phyloP scores from a whole-genome alignment of 306 rosid species.

The Pyrus communis region DNA sequence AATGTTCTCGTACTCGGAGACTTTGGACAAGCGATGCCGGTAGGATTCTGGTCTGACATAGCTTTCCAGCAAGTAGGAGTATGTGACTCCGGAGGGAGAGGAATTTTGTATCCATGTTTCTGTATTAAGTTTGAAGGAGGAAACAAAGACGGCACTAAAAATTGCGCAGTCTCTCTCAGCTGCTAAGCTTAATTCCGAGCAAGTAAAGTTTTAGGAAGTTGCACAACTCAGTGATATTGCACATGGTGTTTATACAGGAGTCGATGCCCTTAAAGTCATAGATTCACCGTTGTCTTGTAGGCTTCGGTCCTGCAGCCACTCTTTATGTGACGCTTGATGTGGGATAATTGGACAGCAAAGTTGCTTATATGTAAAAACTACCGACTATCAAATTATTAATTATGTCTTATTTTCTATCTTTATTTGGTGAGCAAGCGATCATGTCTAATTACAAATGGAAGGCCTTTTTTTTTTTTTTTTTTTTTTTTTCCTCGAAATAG shows the following conservation, averaged over 20 bases:
- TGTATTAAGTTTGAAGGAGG: not conserved
- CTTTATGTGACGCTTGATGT: not conserved
- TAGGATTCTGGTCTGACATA: conserved; percentile 81
- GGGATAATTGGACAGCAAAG: not conserved
- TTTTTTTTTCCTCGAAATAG: too few species aligned
- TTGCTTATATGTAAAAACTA: not conserved
- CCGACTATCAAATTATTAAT: not conserved
- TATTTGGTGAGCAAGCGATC: not conserved
- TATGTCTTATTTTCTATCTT: too few species aligned
- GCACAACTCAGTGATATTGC: not conserved
- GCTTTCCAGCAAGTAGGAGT: conserved; percentile 46
- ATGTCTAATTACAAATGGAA: too few species aligned
- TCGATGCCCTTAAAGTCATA: too few species aligned
- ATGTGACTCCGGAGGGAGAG: conserved; percentile 44
- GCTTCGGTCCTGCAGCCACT: not conserved
- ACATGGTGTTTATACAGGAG: not conserved
- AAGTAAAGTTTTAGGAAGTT: not conserved
- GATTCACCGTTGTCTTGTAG: not conserved
- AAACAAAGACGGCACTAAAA: not conserved
- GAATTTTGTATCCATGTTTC: conserved; percentile 46
- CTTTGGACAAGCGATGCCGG: conserved; percentile 56
- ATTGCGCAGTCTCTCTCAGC: not conserved
- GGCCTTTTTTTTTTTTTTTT: too few species aligned
- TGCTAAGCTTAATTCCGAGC: not conserved
- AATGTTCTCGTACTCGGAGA: conserved; percentile 47